Evolutionary conservation across 169 alveolate genomes (phyloP).

Genomic region (Perkinsus olseni): DNA sequence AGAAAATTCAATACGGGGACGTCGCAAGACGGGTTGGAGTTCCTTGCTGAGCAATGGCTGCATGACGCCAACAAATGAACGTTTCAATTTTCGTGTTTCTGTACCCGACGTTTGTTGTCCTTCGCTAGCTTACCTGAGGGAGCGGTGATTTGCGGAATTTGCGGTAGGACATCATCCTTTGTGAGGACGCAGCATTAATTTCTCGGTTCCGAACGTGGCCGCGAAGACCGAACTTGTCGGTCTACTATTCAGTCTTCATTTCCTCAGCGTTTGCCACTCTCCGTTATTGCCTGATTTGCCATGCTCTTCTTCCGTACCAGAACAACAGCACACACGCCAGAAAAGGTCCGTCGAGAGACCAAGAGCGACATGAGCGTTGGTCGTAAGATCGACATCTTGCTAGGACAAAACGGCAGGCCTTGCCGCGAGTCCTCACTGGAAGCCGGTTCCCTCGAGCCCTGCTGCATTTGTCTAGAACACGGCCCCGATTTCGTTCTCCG

Average conservation of each 20-base stretch:
- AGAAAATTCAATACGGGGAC: background rate
- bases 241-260: no score
- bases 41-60: background rate
- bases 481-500: background rate
- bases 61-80: background rate
- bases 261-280: no score
- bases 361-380: background rate
- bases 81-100: background rate
- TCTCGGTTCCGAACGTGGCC: no score
- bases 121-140: no score
- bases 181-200: no score
- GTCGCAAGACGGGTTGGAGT: background rate
- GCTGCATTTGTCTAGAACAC: background rate
- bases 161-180: no score
- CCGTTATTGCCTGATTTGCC: background rate
- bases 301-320: background rate
- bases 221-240: no score
- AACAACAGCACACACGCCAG: background rate
- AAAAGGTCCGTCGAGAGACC: background rate
- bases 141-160: background rate
- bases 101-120: background rate
- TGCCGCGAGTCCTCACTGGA: constrained; percentile 1
- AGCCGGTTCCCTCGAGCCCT: background rate
- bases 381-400: background rate
- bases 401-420: background rate